These are phyloP conservation scores for Xylariaceae sp. DNA, from an alignment of 2,329 filamentous ascomycete species.

Conservation along the genomic window DNA sequence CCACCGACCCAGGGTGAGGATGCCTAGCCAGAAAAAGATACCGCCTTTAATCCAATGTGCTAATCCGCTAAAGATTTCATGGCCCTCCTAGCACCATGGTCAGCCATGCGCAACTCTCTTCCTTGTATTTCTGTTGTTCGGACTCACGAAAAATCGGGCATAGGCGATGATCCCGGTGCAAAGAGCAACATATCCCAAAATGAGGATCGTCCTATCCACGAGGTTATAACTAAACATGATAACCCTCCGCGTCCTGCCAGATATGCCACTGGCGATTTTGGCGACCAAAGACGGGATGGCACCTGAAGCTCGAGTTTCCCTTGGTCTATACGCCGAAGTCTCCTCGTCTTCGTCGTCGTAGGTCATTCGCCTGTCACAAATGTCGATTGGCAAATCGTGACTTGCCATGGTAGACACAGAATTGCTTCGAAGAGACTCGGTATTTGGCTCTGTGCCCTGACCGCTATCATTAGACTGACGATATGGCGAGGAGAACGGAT, in stretches of 20 bases:
- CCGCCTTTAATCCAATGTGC: conserved; percentile 94
- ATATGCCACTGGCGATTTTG: conserved; percentile 53
- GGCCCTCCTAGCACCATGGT: conserved; percentile 52
- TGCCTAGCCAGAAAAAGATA: conserved; percentile 90
- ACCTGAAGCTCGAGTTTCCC: conserved; percentile 43
- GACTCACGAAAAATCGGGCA: conserved; percentile 77
- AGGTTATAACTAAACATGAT: conserved; percentile 60
- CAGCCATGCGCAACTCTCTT: conserved; percentile 4
- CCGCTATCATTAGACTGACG: conserved; percentile 69
- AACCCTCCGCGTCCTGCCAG: conserved; percentile 52
- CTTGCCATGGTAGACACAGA: conserved; percentile 58
- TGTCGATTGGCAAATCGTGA: conserved; percentile 39
- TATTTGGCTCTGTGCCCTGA: conserved; percentile 68
- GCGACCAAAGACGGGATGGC: conserved; percentile 49
- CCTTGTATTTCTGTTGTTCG: not conserved
- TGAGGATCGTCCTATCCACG: conserved; percentile 72
- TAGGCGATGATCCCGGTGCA: conserved; percentile 71
- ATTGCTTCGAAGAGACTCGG: conserved; percentile 61
- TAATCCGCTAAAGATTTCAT: conserved; percentile 72
- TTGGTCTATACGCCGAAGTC: conserved; percentile 36
- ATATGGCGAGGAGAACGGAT: conserved; percentile 35
- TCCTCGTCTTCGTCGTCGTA: conserved; percentile 40
- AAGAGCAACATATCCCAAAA: conserved; percentile 72
- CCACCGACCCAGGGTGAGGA: conserved; percentile 85
- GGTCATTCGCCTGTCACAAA: conserved; percentile 41